Evolutionary conservation across 805 yeast species (phyloP), one percentile per base, ranked within the genome.

Genomic region (Wickerhamomyces sydowiorum): DNA sequence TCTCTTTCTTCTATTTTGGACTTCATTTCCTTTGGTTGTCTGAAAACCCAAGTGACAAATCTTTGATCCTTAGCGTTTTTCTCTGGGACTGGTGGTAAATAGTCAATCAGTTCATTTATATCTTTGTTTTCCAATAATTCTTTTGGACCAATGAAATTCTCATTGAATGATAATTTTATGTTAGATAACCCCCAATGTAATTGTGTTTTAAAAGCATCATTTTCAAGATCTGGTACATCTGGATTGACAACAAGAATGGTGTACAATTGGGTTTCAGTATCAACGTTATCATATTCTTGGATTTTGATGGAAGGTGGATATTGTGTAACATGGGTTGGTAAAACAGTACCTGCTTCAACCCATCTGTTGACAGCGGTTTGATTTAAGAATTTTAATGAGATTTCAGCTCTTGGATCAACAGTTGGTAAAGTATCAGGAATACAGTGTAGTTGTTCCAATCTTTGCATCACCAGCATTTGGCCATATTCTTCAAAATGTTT

Each of bases 341-440:
- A 66, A 10, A 76, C 53, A 21, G 70, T 68, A 36, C 98, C 98
- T 14, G 97, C 96, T 46, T 76, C 83, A 37, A 89, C 63, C 86
- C 86, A 80, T 49, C 72, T 77, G 50, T 75, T 73, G 32, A 83
- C 73, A 44, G 75, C 72, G 5, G 77, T 69, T 47, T 78, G 79
- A 56, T 81, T 86, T 5, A 89, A 82, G 58, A 90, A 90, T 64
- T 79, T 80, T 36, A 93, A 56, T 36, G 76, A 70, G 6, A 91
- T 86, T 40, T 85, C 88, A 15, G 78, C 91, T 48, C 72, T 66
- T 17, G 98, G 98, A 9, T 75, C 81, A 43, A 93, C 64, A 2
- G 97, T 89, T 22, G 97, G 93, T 61, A 93, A 60, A 3, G 98
- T 90, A 60, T 93, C 99, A 14, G 99, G 99, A 45, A 93, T 86